Evolutionary conservation across 345 rosid species (phyloP), one percentile per base, ranked within the genome.

Genomic region (Dovyalis caffra): DNA sequence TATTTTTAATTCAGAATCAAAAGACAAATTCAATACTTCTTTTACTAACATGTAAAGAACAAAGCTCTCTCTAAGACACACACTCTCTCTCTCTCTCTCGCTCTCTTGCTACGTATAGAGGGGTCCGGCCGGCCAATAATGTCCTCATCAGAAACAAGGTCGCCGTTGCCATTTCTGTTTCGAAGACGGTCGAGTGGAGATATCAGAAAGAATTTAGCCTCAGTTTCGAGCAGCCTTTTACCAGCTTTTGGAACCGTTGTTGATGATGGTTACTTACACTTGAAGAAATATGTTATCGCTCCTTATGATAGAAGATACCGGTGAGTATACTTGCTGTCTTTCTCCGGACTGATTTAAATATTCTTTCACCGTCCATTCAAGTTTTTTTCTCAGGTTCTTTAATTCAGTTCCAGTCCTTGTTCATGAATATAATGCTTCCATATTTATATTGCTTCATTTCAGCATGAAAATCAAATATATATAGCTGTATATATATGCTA

Each of bases 261-360:
- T 4, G 91, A 86, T 35, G 91, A 87, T 0, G 87, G 82, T 1
- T 23, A 85, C 74, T 33, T 85, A 58, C 76, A 82, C 51, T 84
- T 89, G 45, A 88, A 85, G 82, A 81, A 81, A 78, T 83, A 49
- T 64, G 84, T 86, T 11, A 81, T 95, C 40, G 91, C 91, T 75
- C 98, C 97, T 21, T 92, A 85, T 68, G 99, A 95, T 73, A 89
- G 86, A 45, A 84, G 99, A 90, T 95, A 95, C 81, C 82, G 99
- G 99, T 91, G 64, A 66, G 60, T 63, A 25, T n/a, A 3, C 38
- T 12, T 31, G 0, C 64, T 38, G 23, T 6, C 9, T 2, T 34
- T 6, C 29, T 43, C 31, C 45, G 18, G 11, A 0, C n/a, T 45
- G 9, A 3, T 3, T 23, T 70, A 2, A 2, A 49, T 25, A 33